Evolutionary conservation across 768 basidiomycete species (phyloP).

Genomic region (Suillus plorans): DNA sequence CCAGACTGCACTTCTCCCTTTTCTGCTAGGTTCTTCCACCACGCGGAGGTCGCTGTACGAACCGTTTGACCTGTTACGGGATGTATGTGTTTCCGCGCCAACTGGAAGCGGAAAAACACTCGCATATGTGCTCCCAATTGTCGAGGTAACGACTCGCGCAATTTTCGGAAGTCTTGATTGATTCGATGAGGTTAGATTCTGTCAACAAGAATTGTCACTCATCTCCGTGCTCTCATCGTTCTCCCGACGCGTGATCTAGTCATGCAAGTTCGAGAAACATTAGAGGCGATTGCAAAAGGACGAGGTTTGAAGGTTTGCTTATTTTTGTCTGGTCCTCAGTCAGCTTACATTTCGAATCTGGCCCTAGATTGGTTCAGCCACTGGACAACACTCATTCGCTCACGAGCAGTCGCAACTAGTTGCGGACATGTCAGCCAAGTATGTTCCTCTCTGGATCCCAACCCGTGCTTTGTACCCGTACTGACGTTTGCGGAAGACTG

Average conservation of each 20-base stretch:
- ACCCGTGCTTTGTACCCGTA: not conserved
- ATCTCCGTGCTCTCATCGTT: slow-evolving; percentile 84
- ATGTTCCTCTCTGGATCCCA: slow-evolving; percentile 15
- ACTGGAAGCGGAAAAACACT: slow-evolving; percentile 98
- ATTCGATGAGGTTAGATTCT: slow-evolving; percentile 51
- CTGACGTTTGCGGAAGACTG: slow-evolving; percentile 42
- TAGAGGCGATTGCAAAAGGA: slow-evolving; percentile 82
- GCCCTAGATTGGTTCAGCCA: slow-evolving; percentile 69
- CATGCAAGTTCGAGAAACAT: slow-evolving; percentile 86
- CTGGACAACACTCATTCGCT: slow-evolving; percentile 91
- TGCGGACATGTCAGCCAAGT: slow-evolving; percentile 56
- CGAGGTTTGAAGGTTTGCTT: slow-evolving; percentile 74
- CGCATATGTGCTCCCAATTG: slow-evolving; percentile 91
- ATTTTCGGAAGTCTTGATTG: not conserved
- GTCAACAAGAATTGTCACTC: slow-evolving; percentile 71
- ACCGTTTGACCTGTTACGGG: slow-evolving; percentile 65
- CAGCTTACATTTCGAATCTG: slow-evolving; percentile 10
- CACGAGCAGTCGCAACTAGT: slow-evolving; percentile 88
- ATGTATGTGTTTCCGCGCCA: slow-evolving; percentile 93
- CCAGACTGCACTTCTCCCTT: slow-evolving; percentile 84
- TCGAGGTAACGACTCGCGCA: slow-evolving; percentile 57
- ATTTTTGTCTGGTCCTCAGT: not conserved
- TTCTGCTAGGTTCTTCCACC: slow-evolving; percentile 56
- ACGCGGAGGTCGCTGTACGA: slow-evolving; percentile 53
- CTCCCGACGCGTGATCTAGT: slow-evolving; percentile 95